A percentile compares a stretch with the other conserved stretches of the same genome.
Evolutionary conservation across 441 rosid genomes (phyloP).

Genomic region (Brassica balearica): DNA sequence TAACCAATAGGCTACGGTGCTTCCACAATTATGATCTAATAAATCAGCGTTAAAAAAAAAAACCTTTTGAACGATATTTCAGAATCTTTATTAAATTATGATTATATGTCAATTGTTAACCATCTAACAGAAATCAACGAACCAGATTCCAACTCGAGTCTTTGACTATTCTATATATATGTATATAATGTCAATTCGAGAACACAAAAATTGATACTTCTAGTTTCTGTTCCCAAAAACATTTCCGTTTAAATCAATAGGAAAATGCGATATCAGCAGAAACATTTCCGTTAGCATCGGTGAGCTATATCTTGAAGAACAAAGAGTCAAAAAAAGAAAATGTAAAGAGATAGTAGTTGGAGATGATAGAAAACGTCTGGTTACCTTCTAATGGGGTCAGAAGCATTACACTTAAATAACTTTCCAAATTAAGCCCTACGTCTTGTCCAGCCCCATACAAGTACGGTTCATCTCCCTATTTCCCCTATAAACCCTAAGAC

Average conservation of each 20-base stretch:
- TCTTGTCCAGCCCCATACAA: conserved; percentile 42
- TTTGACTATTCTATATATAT: neutral
- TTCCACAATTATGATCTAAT: no score
- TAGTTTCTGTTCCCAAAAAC: neutral
- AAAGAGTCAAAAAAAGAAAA: conserved; percentile 23
- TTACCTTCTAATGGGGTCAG: conserved; percentile 46
- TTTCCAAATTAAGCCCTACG: conserved; percentile 46
- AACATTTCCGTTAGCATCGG: neutral
- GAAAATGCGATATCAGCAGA: conserved; percentile 3
- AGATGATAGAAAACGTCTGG: conserved; percentile 28
- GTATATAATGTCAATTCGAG: neutral
- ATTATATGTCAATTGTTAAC: neutral
- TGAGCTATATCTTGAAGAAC: neutral
- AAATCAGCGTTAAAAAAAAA: no score
- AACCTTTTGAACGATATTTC: neutral
- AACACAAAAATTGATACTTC: neutral
- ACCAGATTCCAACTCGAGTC: conserved; percentile 6
- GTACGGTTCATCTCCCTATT: conserved; percentile 41
- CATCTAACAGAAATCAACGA: neutral
- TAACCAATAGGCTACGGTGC: no score
- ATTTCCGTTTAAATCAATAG: neutral
- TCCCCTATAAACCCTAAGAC: conserved; percentile 40
- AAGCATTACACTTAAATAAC: conserved; percentile 43
- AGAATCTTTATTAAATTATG: neutral
- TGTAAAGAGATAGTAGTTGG: conserved; percentile 25